Evolutionary conservation across 2,329 filamentous ascomycete genomes (phyloP).

Genomic region (Clarireedia homoeocarpa): DNA sequence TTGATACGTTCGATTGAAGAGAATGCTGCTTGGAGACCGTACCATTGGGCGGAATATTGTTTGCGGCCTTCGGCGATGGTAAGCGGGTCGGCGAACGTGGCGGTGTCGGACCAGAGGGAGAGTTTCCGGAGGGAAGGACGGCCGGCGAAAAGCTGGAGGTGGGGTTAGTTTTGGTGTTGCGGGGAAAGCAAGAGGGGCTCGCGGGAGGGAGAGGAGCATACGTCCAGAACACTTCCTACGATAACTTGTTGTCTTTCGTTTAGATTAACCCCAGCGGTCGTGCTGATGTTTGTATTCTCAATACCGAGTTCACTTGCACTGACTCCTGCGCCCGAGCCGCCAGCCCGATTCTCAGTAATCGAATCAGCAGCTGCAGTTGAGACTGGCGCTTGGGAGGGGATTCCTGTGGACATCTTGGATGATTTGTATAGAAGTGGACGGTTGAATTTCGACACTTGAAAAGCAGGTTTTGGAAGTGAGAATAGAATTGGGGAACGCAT

Average conservation of each 20-base stretch:
- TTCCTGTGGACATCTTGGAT: background rate
- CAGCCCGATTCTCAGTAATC: background rate
- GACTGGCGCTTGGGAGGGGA: background rate
- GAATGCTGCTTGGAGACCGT: conserved; percentile 52
- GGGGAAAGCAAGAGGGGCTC: background rate
- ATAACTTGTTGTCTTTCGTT: conserved; percentile 43
- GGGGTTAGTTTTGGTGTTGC: background rate
- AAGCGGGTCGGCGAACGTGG: conserved; percentile 50
- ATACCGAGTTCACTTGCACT: conserved; percentile 30
- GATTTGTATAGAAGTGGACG: background rate
- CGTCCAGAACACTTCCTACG: conserved; percentile 51
- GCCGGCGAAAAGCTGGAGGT: conserved; percentile 47
- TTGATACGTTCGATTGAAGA: conserved; percentile 47
- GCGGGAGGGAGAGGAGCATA: conserved; percentile 14
- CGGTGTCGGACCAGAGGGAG: conserved; percentile 50
- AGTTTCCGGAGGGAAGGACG: conserved; percentile 51
- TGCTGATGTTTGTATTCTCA: conserved; percentile 46
- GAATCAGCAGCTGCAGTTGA: background rate
- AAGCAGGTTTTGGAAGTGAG: background rate
- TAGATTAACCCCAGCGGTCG: conserved; percentile 42
- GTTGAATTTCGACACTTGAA: background rate
- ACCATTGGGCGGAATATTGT: conserved; percentile 43
- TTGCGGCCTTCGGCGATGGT: conserved; percentile 48
- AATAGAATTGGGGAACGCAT: background rate
- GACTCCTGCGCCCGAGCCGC: background rate